Base-by-base conservation (phyloP, 2,329 filamentous ascomycete species). In the Helotiales sp. region DNA sequence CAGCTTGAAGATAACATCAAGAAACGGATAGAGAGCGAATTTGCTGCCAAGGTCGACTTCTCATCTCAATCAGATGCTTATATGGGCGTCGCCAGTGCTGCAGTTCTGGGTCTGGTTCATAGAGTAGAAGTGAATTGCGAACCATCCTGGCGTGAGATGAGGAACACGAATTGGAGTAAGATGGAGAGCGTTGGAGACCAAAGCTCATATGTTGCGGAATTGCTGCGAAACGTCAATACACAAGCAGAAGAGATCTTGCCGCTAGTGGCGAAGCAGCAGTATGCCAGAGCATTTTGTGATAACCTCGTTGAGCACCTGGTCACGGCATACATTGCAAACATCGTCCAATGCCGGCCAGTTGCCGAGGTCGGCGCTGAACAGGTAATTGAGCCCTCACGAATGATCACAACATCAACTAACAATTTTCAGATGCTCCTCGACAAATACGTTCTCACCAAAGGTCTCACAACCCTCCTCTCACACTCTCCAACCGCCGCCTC, bases 1-100 rank as follows among this genome's bases (percentile, higher is more conserved):
- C 93, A 98, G 70, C 81, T 99, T 0, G 93, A 98, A 72, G 93
- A 98, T 68, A 96, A 90, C 73, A 93, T 99, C 73, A 93, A 91
- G 75, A 88, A 90, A 67, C 86, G 92, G 9, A 92, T 99, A 62
- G 95, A 98, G 63, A 80, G 84, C 46, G 89, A 92, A 2, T 78
- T 96, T 33, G 84, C 84, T 15, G 76, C 85, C 29, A 86, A 85
- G 61, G 89, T 99, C 6, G 93, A 98, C 72, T 77, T 99, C 19
- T 93, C 96, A 54, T 93, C 89, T 24, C 95, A 98, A 73, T 91
- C 93, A 0, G 95, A 99, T 74, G 87, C 91, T 0, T 99, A 98
- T 74, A 89, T 99, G 78, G 93, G 93, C 2, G 93, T 99, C 34
- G 95, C 93, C 2, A 93, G 90, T 69, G 89, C 92, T 12, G 88